Percentiles rank a stretch among this genome's conserved stretches.
These are phyloP conservation scores for Saksenaea vasiformis DNA, from an alignment of 371 early-diverging fungal species.

Conservation along the genomic window DNA sequence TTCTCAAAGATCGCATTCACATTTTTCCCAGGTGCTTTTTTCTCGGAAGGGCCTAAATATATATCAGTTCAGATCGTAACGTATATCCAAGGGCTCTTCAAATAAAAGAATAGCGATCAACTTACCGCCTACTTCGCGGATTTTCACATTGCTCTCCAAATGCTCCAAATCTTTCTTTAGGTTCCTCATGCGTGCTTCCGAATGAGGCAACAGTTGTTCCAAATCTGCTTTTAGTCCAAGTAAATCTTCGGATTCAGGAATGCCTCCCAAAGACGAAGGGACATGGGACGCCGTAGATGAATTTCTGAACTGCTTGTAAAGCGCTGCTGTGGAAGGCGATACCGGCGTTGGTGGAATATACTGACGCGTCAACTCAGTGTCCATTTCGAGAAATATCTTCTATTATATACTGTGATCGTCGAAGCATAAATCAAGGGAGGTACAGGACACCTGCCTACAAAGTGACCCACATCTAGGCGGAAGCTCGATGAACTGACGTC, in stretches of 20 bases:
- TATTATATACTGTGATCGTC: neutral
- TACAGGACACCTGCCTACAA: neutral
- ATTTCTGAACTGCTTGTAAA: conserved; percentile 27
- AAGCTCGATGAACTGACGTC: no score
- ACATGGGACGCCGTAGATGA: conserved; percentile 18
- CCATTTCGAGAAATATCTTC: conserved; percentile 13
- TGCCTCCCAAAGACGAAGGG: conserved; percentile 23
- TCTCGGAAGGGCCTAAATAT: neutral
- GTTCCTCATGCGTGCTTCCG: conserved; percentile 31
- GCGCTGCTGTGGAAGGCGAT: conserved; percentile 33
- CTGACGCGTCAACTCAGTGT: conserved; percentile 22
- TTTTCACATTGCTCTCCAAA: conserved; percentile 23
- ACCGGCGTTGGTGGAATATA: conserved; percentile 34
- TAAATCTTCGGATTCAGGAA: conserved; percentile 42
- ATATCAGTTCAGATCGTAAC: neutral
- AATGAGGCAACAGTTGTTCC: conserved; percentile 34
- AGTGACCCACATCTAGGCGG: no score
- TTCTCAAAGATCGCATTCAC: conserved; percentile 27
- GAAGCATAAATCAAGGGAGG: conserved; percentile 5
- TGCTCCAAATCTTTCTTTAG: conserved; percentile 28
- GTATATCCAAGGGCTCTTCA: neutral
- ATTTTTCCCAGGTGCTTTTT: conserved; percentile 24
- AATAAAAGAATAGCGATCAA: neutral
- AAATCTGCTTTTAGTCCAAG: conserved; percentile 40
- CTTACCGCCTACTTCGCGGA: conserved; percentile 10